Conservation (phyloP, 2,329 filamentous ascomycete species). For the Cladosporium sphaerospermum region DNA sequence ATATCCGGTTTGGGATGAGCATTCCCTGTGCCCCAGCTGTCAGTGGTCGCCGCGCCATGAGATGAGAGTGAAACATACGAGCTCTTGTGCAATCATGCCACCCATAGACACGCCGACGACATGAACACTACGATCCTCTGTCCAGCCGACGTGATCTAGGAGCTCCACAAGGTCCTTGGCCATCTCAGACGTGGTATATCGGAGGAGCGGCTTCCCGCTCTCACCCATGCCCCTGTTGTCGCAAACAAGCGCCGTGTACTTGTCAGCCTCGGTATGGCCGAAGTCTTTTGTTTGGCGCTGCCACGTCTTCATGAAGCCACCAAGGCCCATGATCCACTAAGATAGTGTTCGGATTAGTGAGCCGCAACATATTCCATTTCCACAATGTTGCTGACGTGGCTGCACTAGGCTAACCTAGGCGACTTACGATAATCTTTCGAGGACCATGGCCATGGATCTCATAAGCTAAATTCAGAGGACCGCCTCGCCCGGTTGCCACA, state of each 20-base stretch:
- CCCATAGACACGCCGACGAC: slow-evolving; percentile 77
- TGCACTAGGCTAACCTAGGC: slow-evolving; percentile 11
- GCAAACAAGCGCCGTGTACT: slow-evolving; percentile 68
- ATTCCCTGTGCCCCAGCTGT: slow-evolving; percentile 18
- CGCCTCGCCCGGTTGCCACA: slow-evolving; percentile 65
- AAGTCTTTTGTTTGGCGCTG: slow-evolving; percentile 80
- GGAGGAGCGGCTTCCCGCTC: slow-evolving; percentile 67
- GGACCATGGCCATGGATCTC: slow-evolving; percentile 73
- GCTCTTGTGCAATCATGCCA: slow-evolving; percentile 86
- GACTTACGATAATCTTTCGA: slow-evolving; percentile 64
- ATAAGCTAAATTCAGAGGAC: slow-evolving; percentile 69
- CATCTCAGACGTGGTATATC: slow-evolving; percentile 82
- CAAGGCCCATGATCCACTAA: slow-evolving; percentile 77
- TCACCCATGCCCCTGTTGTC: slow-evolving; percentile 83
- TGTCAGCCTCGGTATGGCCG: slow-evolving; percentile 60
- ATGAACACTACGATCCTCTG: slow-evolving; percentile 52
- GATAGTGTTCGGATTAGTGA: slow-evolving; percentile 7
- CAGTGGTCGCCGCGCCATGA: background rate
- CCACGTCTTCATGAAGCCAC: slow-evolving; percentile 62
- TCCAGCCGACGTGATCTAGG: slow-evolving; percentile 64
- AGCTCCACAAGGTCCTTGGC: slow-evolving; percentile 70
- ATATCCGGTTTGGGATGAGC: slow-evolving; percentile 43
- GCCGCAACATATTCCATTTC: background rate
- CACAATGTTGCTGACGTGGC: background rate
- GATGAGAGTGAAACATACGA: slow-evolving; percentile 41